These are phyloP conservation scores for Phytopythium cucurbitacearum DNA, from an alignment of 352 stramenopile genomes.

Conservation along the genomic window DNA sequence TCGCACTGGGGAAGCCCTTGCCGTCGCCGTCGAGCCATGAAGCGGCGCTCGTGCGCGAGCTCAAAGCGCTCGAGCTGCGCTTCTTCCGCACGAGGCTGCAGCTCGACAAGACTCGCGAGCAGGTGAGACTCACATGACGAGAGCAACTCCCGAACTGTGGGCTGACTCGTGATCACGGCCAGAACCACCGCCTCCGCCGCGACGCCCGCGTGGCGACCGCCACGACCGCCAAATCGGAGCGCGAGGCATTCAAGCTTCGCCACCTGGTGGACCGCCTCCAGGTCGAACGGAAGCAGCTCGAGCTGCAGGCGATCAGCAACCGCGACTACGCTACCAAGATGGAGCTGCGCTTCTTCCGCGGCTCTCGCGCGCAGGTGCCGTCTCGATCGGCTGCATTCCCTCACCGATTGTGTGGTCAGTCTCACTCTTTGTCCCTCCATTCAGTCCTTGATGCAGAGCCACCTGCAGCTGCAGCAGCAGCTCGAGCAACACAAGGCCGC, in stretches of 20 bases:
- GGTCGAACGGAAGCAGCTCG: conserved; percentile 65
- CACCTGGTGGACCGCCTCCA: conserved; percentile 68
- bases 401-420: neutral
- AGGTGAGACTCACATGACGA: conserved; percentile 20
- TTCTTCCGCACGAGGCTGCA: conserved; percentile 75
- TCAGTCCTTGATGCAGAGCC: conserved; percentile 58
- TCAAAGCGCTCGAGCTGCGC: conserved; percentile 67
- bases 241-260: conserved; percentile 61
- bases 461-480: conserved; percentile 40
- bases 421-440: neutral
- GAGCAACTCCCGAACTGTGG: neutral
- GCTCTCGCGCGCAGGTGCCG: conserved; percentile 48
- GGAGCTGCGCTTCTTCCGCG: conserved; percentile 79
- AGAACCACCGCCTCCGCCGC: conserved; percentile 55
- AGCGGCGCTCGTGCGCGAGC: conserved; percentile 56
- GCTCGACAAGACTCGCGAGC: conserved; percentile 63
- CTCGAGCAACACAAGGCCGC: conserved; percentile 20
- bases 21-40: conserved; percentile 42
- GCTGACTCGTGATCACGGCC: neutral
- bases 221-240: conserved; percentile 39
- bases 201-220: conserved; percentile 40
- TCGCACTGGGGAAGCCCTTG: conserved; percentile 14
- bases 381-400: too few relatives aligned
- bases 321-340: conserved; percentile 85
- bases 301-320: conserved; percentile 78